phyloP scores from a whole-genome alignment of 2,329 filamentous ascomycete genomes.

The Epichloe uncinata region DNA sequence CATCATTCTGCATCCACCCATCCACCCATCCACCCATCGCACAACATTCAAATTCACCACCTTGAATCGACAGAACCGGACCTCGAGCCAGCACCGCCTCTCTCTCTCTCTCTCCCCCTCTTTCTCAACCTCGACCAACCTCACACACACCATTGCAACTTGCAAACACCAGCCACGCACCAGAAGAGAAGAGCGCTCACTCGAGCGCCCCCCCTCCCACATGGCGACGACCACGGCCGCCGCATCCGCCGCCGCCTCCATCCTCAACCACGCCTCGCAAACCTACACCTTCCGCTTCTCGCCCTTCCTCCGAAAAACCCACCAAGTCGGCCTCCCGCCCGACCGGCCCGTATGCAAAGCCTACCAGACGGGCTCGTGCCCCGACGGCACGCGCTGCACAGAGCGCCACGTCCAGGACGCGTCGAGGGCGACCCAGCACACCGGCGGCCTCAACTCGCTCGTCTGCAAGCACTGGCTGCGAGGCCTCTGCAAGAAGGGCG shows the following conservation, averaged over 20 bases:
- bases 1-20: too few species aligned
- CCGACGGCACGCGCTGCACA: slow-evolving; percentile 68
- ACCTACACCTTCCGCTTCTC: slow-evolving; percentile 69
- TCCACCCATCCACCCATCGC: too few species aligned
- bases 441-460: slow-evolving; percentile 57
- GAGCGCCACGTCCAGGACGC: slow-evolving; percentile 57
- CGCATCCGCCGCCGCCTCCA: slow-evolving; percentile 20
- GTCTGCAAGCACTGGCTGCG: slow-evolving; percentile 99
- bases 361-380: slow-evolving; percentile 76
- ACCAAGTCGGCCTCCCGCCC: slow-evolving; percentile 70
- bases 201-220: neutral
- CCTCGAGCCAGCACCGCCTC: too few species aligned
- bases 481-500: slow-evolving; percentile 93
- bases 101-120: too few species aligned
- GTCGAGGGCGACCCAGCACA: slow-evolving; percentile 13
- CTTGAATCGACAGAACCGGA: too few species aligned
- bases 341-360: slow-evolving; percentile 74
- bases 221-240: slow-evolving; percentile 20
- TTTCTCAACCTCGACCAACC: too few species aligned
- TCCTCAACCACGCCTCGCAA: slow-evolving; percentile 43
- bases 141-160: too few species aligned
- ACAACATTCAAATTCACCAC: too few species aligned
- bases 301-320: slow-evolving; percentile 74
- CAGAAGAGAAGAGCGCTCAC: neutral
- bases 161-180: too few species aligned